These are phyloP conservation scores for Ilex paraguariensis DNA, from an alignment of 305 asterid genomes.

Conservation along the genomic window DNA sequence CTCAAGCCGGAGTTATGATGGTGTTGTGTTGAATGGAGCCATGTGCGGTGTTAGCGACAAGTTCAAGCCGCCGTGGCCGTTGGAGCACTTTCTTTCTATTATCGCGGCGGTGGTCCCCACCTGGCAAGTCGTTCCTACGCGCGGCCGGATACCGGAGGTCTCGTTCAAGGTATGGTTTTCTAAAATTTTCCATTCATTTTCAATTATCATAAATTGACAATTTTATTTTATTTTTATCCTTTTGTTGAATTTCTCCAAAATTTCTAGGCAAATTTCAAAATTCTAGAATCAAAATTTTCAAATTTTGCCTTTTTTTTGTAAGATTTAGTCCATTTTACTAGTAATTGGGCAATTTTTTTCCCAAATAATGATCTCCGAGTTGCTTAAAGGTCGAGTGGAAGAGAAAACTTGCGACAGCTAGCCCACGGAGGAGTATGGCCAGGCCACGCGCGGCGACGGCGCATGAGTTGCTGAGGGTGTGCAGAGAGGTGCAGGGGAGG, in stretches of 20 bases:
- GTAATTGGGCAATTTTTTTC: too few relatives aligned
- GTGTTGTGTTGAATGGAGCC: conserved; percentile 83
- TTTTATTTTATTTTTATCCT: too few relatives aligned
- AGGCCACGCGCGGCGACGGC: conserved; percentile 95
- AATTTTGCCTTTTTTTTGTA: too few relatives aligned
- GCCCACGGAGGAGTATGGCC: conserved; percentile 61
- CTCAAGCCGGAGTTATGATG: conserved; percentile 48
- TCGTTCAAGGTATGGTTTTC: conserved; percentile 61
- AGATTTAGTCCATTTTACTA: too few relatives aligned
- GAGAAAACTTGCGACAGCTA: conserved; percentile 67
- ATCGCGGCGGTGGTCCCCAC: conserved; percentile 78
- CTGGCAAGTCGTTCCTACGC: conserved; percentile 86
- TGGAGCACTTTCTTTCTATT: conserved; percentile 74
- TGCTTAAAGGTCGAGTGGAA: conserved; percentile 73
- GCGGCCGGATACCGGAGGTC: conserved; percentile 62
- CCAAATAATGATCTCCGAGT: too few relatives aligned
- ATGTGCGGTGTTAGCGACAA: conserved; percentile 90
- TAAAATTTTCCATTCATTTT: too few relatives aligned
- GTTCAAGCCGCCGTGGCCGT: conserved; percentile 94
- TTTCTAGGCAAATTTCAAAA: too few relatives aligned
- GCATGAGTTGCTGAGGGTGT: conserved; percentile 61
- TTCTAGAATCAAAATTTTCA: too few relatives aligned
- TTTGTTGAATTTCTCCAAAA: too few relatives aligned
- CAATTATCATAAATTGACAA: too few relatives aligned
- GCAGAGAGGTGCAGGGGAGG: conserved; percentile 67